Base-by-base conservation (phyloP, 345 rosid species). In the Sonneratia caseolaris region DNA sequence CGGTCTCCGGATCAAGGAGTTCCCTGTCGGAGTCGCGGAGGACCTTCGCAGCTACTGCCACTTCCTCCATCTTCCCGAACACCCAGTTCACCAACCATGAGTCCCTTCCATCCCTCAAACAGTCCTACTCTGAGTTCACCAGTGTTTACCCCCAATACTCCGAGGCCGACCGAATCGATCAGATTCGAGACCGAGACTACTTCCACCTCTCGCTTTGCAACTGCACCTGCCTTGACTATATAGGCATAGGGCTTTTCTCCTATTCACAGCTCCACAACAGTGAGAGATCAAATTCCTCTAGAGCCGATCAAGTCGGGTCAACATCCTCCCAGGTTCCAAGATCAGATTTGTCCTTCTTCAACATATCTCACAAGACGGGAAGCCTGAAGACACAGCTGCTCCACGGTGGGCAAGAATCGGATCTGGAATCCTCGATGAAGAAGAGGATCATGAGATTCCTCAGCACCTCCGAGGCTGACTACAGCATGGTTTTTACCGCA, bases 171-270 rank as follows among this genome's bases (percentile, higher is more conserved):
- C 83, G 71, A 47, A 80, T 91, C 47, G 97, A 94, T 62, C 84
- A 78, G 16, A 86, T 91, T 43, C 83, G 97, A 76, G 82, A 82
- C 15, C 81, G 80, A 48, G 91, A 91, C 22, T 94, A 91, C 72
- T 77, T 75, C 40, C 93, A 94, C 82, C 91, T 94, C 69, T 84
- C 86, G 3, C 69, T 73, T 35, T 77, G 89, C 68, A 84, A 84
- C 73, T 81, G 81, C 81, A 86, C 93, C 68, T 94, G 97, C 77
- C 94, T 94, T 73, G 98, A 94, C 79, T 94, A 94, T 79, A 87
- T 91, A 0, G 98, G 98, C 42, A 84, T 85, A 18, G 97, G 98
- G 69, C 87, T 94, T 24, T 91, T 88, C 82, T 91, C 96, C 59
- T 81, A 85, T 80, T 76, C 92, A 37, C 98, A 94, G 78, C 72